A percentile compares a stretch with the other conserved stretches of the same genome.
phyloP scores from a whole-genome alignment of 306 rosid species.

The Macrotyloma uniflorum region DNA sequence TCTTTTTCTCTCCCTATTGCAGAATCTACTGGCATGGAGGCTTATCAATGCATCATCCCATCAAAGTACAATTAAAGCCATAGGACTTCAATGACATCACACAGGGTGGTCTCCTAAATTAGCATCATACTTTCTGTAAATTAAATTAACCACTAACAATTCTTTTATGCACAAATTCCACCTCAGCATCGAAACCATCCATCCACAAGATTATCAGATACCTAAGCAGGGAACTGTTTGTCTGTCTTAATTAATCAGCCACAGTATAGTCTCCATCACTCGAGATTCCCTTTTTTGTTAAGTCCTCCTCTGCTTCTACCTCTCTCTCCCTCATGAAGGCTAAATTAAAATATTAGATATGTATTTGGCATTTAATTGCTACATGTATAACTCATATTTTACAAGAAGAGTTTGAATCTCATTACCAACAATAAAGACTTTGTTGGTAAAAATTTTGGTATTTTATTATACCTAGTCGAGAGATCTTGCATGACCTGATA shows the following conservation, averaged over 20 bases:
- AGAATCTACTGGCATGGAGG: neutral
- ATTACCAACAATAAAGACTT: neutral
- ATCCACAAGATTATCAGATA: neutral
- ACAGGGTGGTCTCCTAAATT: constrained; percentile 13
- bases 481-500: too few relatives aligned
- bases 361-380: neutral
- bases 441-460: neutral
- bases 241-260: constrained; percentile 9
- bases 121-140: constrained; percentile 11
- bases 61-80: constrained; percentile 2
- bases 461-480: neutral
- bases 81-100: neutral
- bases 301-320: constrained; percentile 28
- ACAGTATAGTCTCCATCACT: neutral
- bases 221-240: neutral
- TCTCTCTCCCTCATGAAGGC: neutral
- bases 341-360: neutral
- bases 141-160: constrained; percentile 9
- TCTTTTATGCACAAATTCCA: neutral
- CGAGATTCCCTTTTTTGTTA: constrained; percentile 16
- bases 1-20: neutral
- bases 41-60: constrained; percentile 8
- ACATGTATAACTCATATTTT: neutral
- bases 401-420: neutral
- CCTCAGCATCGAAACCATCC: neutral